These are phyloP conservation scores for Zizania palustris DNA, from an alignment of 202 grass and related monocot species.

Conservation along the genomic window DNA sequence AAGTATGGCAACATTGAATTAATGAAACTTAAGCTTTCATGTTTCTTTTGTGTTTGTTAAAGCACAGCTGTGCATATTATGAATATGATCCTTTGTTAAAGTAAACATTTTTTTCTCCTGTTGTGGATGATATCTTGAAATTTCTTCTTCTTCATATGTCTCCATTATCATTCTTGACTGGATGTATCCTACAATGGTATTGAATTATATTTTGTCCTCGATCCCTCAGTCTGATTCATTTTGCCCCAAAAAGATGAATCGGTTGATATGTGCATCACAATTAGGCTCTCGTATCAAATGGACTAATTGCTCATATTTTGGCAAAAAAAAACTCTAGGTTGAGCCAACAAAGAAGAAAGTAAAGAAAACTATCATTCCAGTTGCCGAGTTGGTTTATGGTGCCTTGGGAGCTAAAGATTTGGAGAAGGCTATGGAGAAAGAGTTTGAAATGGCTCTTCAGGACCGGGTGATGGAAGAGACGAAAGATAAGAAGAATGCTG, in stretches of 20 bases:
- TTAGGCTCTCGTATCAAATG: not conserved
- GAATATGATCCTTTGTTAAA: not conserved
- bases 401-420: conserved; percentile 55
- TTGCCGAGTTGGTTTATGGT: conserved; percentile 70
- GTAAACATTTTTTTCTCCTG: too few species aligned
- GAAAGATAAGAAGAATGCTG: conserved; percentile 92
- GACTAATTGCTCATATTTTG: not conserved
- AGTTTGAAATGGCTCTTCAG: conserved; percentile 91
- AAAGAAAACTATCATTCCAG: conserved; percentile 64
- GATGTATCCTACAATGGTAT: not conserved
- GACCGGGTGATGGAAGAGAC: conserved; percentile 93
- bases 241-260: not conserved
- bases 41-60: not conserved
- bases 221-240: not conserved
- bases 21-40: not conserved
- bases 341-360: conserved; percentile 69
- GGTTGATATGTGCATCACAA: not conserved
- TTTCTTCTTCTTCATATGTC: not conserved
- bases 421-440: conserved; percentile 79
- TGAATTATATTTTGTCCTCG: not conserved
- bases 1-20: not conserved
- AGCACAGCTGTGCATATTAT: not conserved
- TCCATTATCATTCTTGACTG: not conserved
- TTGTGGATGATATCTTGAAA: not conserved
- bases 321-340: conserved; percentile 39